Conservation (phyloP, 768 basidiomycete species). For the Tulasnella sp. region DNA sequence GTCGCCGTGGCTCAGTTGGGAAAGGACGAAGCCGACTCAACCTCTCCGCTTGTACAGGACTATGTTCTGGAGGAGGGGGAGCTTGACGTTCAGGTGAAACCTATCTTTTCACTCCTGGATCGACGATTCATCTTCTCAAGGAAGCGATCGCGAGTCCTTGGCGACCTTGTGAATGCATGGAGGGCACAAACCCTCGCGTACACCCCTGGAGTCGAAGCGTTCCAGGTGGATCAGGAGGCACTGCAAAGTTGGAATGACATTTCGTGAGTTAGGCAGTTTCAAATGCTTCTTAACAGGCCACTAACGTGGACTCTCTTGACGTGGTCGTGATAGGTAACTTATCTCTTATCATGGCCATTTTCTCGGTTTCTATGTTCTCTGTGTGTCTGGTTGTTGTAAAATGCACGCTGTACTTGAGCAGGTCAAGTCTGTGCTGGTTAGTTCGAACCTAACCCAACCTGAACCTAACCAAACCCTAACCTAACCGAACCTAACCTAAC, state of each 20-base stretch:
- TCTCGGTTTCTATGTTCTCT: background rate
- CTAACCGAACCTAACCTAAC: slow-evolving; percentile 14
- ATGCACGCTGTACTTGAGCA: too few species aligned
- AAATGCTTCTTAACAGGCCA: too few species aligned
- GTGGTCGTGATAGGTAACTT: background rate
- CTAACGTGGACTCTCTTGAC: too few species aligned
- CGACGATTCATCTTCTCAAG: background rate
- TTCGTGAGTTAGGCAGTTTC: too few species aligned
- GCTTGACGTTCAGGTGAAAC: background rate
- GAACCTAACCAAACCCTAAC: too few species aligned
- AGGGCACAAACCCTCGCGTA: background rate
- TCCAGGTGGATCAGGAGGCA: background rate
- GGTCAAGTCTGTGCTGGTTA: too few species aligned
- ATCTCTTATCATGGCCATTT: background rate
- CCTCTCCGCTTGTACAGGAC: too few species aligned
- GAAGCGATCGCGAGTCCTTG: background rate
- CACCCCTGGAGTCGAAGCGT: background rate
- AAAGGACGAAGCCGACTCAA: too few species aligned
- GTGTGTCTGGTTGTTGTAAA: too few species aligned
- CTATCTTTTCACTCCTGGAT: background rate
- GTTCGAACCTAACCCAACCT: slow-evolving; percentile 14
- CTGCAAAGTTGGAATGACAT: background rate
- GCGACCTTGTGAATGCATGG: background rate
- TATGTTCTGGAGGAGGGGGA: too few species aligned
- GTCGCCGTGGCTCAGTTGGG: too few species aligned